Base-by-base conservation (phyloP, 331 rosid genomes). In the Erythrophleum ivorense region DNA sequence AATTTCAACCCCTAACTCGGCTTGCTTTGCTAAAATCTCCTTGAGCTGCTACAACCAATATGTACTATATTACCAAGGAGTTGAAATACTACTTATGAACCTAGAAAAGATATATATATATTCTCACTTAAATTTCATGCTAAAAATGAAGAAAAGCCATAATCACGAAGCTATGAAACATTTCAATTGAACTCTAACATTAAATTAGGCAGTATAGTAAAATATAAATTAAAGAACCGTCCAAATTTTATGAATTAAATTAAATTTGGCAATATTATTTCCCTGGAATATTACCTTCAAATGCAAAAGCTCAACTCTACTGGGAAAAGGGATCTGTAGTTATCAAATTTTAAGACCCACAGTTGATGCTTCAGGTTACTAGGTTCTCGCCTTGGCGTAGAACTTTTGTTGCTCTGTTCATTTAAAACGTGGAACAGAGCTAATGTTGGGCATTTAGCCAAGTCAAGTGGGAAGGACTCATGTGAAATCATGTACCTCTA, bases 1-100 rank as follows among this genome's bases (percentile, higher is more conserved):
- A 71, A 96, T 97, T 96, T 94, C 97, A 80, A 96, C 65, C 77
- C 99, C 99, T 80, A 96, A 82, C 84, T 94, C 94, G 78, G 94
- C 98, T 84, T 96, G 97, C 92, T 90, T 92, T 29, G 95, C 92
- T 81, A 94, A 83, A 89, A 96, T 88, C 71, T 94, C 95, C 85
- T 81, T 90, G 52, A 96, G 98, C 92, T 92, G 91, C 91, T 86
- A 88, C 79, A 82, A 78, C 38, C 77, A 77, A 73, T 34, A 57
- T 80, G 15, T 7, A 29, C 2, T 16, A 52, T 18, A 38, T 75
- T 10, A 11, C 24, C 60, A 60, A 15, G 15, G 63, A 67, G 21
- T 10, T 72, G 21, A 40, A 66, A 45, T 40, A 68, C 43, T 50
- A 64, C 36, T 15, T 12, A 19, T 4, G 46, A 73, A 9, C 46